These are phyloP conservation scores for Cladobotryum protrusum DNA, from an alignment of 2,329 filamentous ascomycete species.

Conservation along the genomic window DNA sequence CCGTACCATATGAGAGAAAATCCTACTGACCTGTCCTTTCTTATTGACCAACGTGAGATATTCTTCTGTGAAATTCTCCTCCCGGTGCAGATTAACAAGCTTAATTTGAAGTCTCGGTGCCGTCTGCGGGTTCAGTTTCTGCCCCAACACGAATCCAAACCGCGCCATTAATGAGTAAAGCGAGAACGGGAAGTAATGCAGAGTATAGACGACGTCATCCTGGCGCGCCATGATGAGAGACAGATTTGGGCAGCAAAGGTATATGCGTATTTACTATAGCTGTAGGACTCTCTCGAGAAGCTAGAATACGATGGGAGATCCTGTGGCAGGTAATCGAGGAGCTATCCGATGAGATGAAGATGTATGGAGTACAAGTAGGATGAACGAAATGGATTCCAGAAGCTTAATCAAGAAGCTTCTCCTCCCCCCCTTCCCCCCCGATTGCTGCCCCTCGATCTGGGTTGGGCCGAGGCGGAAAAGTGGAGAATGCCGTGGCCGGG, in stretches of 20 bases:
- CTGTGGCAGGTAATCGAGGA: too few species aligned
- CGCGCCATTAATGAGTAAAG: constrained; percentile 27
- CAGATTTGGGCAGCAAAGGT: too few species aligned
- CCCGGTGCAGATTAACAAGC: constrained; percentile 21
- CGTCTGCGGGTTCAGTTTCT: constrained; percentile 18
- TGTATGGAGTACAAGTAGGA: too few species aligned
- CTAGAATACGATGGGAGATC: too few species aligned
- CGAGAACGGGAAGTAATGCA: constrained; percentile 26
- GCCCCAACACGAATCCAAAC: constrained; percentile 22
- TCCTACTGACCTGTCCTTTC: constrained; percentile 22
- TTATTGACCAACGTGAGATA: constrained; percentile 23
- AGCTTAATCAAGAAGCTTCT: not conserved
- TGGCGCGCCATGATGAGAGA: constrained; percentile 11
- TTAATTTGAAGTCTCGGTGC: constrained; percentile 20
- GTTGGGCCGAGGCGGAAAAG: not conserved
- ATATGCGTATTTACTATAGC: too few species aligned
- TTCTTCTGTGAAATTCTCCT: constrained; percentile 22
- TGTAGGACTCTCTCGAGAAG: too few species aligned
- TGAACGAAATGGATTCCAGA: not conserved
- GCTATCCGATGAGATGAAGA: too few species aligned
- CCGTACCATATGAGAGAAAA: too few species aligned
- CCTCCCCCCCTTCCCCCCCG: too few species aligned
- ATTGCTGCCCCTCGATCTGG: too few species aligned
- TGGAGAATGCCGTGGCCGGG: not conserved
- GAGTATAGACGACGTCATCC: constrained; percentile 16